Evolutionary conservation across 228 moss, liverwort and hornwort species (phyloP).

Genomic region (Sphagnum fallax): DNA sequence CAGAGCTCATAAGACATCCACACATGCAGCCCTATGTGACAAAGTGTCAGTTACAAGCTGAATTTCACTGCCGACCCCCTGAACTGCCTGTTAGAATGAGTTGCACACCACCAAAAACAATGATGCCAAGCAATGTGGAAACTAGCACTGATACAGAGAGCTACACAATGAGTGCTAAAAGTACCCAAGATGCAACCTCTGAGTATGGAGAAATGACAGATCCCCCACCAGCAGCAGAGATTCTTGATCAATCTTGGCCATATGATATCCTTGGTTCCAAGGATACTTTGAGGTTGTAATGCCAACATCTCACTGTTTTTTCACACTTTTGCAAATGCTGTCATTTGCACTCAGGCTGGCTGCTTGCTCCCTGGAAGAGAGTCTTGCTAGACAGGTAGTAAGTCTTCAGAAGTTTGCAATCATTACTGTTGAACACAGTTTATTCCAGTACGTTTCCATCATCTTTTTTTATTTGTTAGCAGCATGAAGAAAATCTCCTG

Average conservation of each 20-base stretch:
- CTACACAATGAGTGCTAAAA: conserved; percentile 72
- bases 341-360: too few species aligned
- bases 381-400: too few species aligned
- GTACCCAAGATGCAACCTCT: conserved; percentile 73
- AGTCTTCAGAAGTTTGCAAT: too few species aligned
- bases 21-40: conserved; percentile 90
- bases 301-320: too few species aligned
- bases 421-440: too few species aligned
- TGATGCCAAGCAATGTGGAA: conserved; percentile 32
- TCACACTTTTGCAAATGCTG: too few species aligned
- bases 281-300: conserved; percentile 22
- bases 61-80: conserved; percentile 43
- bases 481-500: too few species aligned
- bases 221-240: conserved; percentile 16
- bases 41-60: conserved; percentile 87
- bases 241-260: conserved; percentile 30
- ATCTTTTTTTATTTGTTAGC: too few species aligned
- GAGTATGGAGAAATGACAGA: conserved; percentile 82
- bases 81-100: conserved; percentile 33
- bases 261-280: conserved; percentile 21
- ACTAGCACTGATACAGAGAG: conserved; percentile 72
- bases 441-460: too few species aligned
- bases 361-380: too few species aligned
- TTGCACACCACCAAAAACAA: conserved; percentile 7
- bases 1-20: conserved; percentile 84